Base-by-base conservation (phyloP, 2,329 filamentous ascomycete genomes). In the Colletotrichum sp. region DNA sequence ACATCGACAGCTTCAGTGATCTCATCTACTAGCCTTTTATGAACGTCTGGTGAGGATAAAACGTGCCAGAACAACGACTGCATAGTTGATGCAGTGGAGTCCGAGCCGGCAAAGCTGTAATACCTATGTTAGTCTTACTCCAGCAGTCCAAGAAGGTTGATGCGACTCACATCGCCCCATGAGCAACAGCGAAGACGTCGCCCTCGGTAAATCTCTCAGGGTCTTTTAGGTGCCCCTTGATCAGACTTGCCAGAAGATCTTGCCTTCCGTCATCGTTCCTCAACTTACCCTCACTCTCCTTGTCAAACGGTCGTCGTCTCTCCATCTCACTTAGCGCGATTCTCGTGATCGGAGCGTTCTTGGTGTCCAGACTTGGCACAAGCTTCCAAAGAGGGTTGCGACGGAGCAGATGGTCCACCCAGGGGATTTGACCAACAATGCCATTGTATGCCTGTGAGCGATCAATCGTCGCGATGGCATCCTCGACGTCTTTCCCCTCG, bases 81-180 rank as follows among this genome's bases (percentile, higher is more conserved):
- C 89, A 91, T 90, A 0, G 89, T 90, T 9, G 88, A 90, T 13
- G 91, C 90, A 0, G 91, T 92, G 0, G 90, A 91, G 82, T 92
- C 91, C 24, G 91, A 91, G 30, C 91, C 91, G 18, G 90, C 90
- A 79, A 92, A 90, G 75, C 88, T 90, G 69, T 24, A 9, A 2
- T 5, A 6, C 13, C 5, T n/a, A 26, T 12, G 55, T 57, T 8
- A 72, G 52, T 18, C 64, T 24, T 6, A 5, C 6, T 57, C 18
- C 18, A 12, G 2, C 36, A 43, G 9, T 16, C 13, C 24, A 16
- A 26, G 18, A 55, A 26, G 8, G n/a, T 15, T 13, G 10, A 16
- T 15, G 30, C 15, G 15, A 82, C 87, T 84, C 78, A 89, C 88
- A 90, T 91, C 2, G 90, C 89, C 12, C 89, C 89, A 75, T 91